phyloP scores from a whole-genome alignment of 257 asterid species.

The Prunella vulgaris region DNA sequence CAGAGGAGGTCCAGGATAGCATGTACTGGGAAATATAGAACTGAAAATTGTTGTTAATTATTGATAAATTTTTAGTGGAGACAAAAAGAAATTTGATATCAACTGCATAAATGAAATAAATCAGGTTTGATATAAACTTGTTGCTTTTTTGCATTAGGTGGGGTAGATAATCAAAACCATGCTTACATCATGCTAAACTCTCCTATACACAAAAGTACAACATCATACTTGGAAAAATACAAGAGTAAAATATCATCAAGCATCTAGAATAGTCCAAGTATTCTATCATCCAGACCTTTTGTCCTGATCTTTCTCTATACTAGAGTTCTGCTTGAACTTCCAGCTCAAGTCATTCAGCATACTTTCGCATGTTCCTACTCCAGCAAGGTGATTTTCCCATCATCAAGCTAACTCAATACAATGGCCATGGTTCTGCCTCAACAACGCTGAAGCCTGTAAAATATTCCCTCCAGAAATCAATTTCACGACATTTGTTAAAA shows the following conservation, averaged over 20 bases:
- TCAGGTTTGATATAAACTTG: neutral
- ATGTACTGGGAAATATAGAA: neutral
- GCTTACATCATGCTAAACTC: neutral
- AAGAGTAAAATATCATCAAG: neutral
- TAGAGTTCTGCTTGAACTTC: conserved; percentile 23
- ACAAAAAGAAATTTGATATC: conserved; percentile 1
- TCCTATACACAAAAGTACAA: neutral
- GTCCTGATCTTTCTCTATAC: neutral
- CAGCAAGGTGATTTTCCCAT: conserved; percentile 19
- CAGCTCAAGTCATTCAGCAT: conserved; percentile 36
- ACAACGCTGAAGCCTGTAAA: conserved; percentile 24
- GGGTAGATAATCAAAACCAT: neutral
- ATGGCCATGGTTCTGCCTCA: conserved; percentile 30
- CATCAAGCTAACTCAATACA: conserved; percentile 30
- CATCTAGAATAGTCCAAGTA: neutral
- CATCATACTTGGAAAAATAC: neutral
- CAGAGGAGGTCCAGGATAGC: neutral
- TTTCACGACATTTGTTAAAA: conserved; percentile 17
- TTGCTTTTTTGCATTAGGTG: neutral
- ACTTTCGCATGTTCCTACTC: conserved; percentile 29
- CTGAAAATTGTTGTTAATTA: neutral
- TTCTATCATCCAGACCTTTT: neutral
- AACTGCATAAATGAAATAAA: neutral
- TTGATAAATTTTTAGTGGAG: neutral
- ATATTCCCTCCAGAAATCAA: conserved; percentile 33